Evolutionary conservation across 129 eudicot species (phyloP).

Genomic region (Pseudognaphalium luteoalbum): DNA sequence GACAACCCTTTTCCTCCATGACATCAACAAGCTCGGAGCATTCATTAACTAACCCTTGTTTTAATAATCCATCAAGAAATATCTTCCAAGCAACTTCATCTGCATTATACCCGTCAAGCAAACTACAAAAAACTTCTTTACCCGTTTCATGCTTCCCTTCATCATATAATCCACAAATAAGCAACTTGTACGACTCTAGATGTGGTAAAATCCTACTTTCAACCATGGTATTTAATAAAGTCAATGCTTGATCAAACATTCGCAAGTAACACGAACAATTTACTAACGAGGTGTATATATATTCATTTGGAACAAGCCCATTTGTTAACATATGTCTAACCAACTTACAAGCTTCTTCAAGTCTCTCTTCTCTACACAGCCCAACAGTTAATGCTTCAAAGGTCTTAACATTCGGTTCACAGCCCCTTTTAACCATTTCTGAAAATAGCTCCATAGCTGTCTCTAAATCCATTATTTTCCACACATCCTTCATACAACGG

Average conservation of each 20-base stretch:
- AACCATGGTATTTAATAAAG: slow-evolving; percentile 46
- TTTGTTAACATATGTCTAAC: slow-evolving; percentile 54
- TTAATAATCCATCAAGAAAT: slow-evolving; percentile 73
- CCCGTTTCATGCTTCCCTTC: slow-evolving; percentile 54
- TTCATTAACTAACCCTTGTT: slow-evolving; percentile 49
- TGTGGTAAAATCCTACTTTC: slow-evolving; percentile 46
- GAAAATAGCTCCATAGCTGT: slow-evolving; percentile 48
- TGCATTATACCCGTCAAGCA: slow-evolving; percentile 61
- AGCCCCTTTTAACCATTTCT: slow-evolving; percentile 61
- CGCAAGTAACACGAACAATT: slow-evolving; percentile 58
- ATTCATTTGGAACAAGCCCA: slow-evolving; percentile 55
- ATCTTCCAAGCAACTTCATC: slow-evolving; percentile 92
- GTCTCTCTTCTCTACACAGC: slow-evolving; percentile 65
- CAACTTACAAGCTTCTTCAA: slow-evolving; percentile 53
- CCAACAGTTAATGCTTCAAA: slow-evolving; percentile 54
- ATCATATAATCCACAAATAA: slow-evolving; percentile 65
- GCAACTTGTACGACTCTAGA: slow-evolving; percentile 48
- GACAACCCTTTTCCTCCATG: slow-evolving; percentile 72
- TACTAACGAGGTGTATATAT: slow-evolving; percentile 49
- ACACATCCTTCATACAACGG: no score
- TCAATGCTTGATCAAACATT: slow-evolving; percentile 59
- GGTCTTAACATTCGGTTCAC: slow-evolving; percentile 48
- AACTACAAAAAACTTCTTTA: slow-evolving; percentile 51
- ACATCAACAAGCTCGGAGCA: slow-evolving; percentile 58
- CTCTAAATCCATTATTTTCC: slow-evolving; percentile 71